Conservation (phyloP, 345 rosid genomes). For the Hibiscus syriacus region DNA sequence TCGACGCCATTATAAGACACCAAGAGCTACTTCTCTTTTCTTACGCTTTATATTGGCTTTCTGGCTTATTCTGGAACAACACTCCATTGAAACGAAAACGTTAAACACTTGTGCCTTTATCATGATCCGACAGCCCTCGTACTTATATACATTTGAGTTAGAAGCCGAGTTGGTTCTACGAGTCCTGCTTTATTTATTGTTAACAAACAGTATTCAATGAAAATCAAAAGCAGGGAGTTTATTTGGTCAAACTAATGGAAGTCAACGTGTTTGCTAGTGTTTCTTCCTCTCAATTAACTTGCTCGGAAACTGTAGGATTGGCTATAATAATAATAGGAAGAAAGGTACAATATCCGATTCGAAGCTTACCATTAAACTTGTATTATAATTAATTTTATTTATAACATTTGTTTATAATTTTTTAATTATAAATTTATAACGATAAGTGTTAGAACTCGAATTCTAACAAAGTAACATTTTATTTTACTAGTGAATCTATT, state of each 20-base stretch:
- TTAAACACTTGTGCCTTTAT: background rate
- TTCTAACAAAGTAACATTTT: no score
- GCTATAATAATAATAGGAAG: no score
- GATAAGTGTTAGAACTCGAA: no score
- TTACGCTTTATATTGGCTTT: background rate
- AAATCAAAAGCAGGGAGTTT: background rate
- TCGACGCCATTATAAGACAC: conserved; percentile 9
- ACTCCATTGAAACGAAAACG: background rate
- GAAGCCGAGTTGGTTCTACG: background rate
- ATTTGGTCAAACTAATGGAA: background rate
- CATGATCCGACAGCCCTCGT: background rate
- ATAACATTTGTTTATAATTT: no score
- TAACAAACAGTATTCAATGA: background rate
- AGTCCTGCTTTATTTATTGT: background rate
- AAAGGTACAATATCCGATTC: background rate
- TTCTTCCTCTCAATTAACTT: background rate
- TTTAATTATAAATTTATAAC: no score
- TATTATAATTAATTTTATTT: no score
- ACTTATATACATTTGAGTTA: background rate
- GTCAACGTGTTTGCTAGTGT: background rate
- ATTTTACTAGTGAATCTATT: no score
- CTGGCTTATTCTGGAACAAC: background rate
- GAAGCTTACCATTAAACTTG: background rate
- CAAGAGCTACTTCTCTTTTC: no score
- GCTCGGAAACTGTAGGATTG: background rate